Conservation (phyloP, 1,284 basidiomycete species). For the Rhodofomes roseus region DNA sequence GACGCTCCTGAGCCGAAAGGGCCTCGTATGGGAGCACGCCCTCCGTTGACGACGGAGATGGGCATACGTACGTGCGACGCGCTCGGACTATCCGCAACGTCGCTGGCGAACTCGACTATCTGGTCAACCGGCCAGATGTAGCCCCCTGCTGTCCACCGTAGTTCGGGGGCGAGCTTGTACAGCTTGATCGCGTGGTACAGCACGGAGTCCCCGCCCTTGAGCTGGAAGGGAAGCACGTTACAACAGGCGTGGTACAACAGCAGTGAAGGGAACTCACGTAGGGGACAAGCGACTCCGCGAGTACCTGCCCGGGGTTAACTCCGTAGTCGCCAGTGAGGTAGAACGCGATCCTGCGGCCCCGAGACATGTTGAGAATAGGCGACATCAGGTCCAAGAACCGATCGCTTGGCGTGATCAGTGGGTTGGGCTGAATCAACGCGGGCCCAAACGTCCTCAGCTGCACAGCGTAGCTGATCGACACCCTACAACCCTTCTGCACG, state of each 20-base stretch:
- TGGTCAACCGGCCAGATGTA: constrained; percentile 76
- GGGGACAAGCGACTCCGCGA: constrained; percentile 69
- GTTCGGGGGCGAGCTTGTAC: constrained; percentile 68
- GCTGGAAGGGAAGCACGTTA: constrained; percentile 33
- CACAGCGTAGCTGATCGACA: constrained; percentile 68
- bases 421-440: constrained; percentile 47
- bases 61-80: constrained; percentile 27
- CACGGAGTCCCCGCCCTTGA: constrained; percentile 73
- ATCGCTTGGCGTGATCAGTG: constrained; percentile 68
- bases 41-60: constrained; percentile 30
- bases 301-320: constrained; percentile 65
- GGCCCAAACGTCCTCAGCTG: constrained; percentile 66
- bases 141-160: constrained; percentile 77
- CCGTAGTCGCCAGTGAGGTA: constrained; percentile 66
- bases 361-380: constrained; percentile 64
- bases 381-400: constrained; percentile 66
- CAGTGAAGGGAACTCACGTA: constrained; percentile 42
- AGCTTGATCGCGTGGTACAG: constrained; percentile 73
- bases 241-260: background rate
- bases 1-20: constrained; percentile 36
- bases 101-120: constrained; percentile 57
- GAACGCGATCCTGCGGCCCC: constrained; percentile 69
- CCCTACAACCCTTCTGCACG: constrained; percentile 63
- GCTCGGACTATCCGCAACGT: constrained; percentile 37
- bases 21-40: constrained; percentile 33